These are phyloP conservation scores for Podospora pseudopauciseta DNA, from an alignment of 495 filamentous ascomycete species.

Conservation along the genomic window DNA sequence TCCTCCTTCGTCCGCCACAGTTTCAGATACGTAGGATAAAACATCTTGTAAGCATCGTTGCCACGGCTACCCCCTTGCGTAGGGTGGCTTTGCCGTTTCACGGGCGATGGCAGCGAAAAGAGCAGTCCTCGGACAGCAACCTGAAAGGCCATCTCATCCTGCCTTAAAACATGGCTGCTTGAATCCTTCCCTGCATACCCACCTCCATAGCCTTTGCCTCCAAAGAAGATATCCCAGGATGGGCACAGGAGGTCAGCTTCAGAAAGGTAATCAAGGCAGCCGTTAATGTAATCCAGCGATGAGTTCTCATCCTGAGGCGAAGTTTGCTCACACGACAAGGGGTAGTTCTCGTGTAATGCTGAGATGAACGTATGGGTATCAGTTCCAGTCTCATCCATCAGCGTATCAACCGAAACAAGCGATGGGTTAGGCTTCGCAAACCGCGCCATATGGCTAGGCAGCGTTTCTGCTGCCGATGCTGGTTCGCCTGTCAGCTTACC, in stretches of 20 bases:
- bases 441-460: conserved; percentile 61
- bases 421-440: conserved; percentile 61
- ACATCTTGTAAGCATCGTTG: conserved; percentile 73
- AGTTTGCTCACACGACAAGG: conserved; percentile 70
- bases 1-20: conserved; percentile 78
- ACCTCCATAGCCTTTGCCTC: conserved; percentile 39
- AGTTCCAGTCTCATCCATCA: conserved; percentile 86
- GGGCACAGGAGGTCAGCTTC: conserved; percentile 78
- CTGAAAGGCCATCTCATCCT: conserved; percentile 91
- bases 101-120: conserved; percentile 78
- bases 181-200: conserved; percentile 46
- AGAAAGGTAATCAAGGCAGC: conserved; percentile 78
- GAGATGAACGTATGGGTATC: conserved; percentile 84
- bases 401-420: conserved; percentile 65
- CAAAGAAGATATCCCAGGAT: conserved; percentile 54
- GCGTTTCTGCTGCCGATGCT: conserved; percentile 39
- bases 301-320: conserved; percentile 43
- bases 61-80: conserved; percentile 41
- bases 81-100: conserved; percentile 58
- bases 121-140: conserved; percentile 78
- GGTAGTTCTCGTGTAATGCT: conserved; percentile 94
- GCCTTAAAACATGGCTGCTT: conserved; percentile 69
- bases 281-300: conserved; percentile 62
- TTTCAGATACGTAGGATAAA: conserved; percentile 74
- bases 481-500: conserved; percentile 32